These are phyloP conservation scores for Paramecium bursaria DNA, from an alignment of 73 alveolate species.

Conservation along the genomic window DNA sequence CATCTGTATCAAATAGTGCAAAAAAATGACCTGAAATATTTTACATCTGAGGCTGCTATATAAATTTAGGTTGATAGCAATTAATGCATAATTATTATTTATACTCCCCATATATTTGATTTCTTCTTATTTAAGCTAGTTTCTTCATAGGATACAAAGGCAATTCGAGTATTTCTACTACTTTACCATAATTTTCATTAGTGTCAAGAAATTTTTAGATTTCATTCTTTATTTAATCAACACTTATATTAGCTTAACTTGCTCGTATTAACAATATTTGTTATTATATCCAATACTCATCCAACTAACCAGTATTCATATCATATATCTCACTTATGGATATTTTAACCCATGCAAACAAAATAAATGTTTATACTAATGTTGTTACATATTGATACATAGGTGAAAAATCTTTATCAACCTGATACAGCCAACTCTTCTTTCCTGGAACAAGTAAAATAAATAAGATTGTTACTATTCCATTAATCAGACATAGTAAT, in stretches of 20 bases:
- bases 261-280: constrained; percentile 15
- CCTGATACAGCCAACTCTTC: neutral
- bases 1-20: constrained; percentile 85
- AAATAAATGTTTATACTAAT: neutral
- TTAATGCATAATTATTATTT: neutral
- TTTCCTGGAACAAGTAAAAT: neutral
- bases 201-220: too few relatives aligned
- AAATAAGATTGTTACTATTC: neutral
- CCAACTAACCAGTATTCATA: neutral
- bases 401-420: constrained; percentile 41
- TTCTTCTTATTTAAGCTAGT: neutral
- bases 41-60: constrained; percentile 1
- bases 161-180: neutral
- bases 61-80: constrained; percentile 5
- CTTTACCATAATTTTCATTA: neutral
- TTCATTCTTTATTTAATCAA: neutral
- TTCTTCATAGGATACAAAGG: constrained; percentile 44
- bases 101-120: constrained; percentile 3
- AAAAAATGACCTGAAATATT: constrained; percentile 91
- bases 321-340: neutral
- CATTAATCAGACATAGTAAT: neutral
- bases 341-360: neutral
- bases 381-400: constrained; percentile 7
- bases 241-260: neutral
- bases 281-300: neutral